Conservation (phyloP, 306 rosid genomes). For the Glycine tomentella region DNA sequence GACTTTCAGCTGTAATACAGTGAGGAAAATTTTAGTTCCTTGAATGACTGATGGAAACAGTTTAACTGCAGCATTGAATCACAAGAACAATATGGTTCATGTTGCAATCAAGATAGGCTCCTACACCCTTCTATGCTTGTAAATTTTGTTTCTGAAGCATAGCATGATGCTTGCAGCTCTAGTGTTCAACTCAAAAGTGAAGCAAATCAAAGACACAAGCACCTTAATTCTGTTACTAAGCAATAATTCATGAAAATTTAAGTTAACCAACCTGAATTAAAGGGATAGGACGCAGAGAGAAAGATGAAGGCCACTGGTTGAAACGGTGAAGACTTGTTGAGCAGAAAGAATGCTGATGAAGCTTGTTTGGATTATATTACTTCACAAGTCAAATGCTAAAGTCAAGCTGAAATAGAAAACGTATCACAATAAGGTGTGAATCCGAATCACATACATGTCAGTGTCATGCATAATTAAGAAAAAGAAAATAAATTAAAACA, state of each 20-base stretch:
- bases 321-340: conserved; percentile 40
- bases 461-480: conserved; percentile 38
- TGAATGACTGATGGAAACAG: neutral
- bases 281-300: conserved; percentile 32
- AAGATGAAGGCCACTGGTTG: conserved; percentile 25
- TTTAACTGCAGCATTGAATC: conserved; percentile 18
- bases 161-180: conserved; percentile 11
- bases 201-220: neutral
- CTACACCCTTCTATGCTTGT: conserved; percentile 4
- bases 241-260: conserved; percentile 37
- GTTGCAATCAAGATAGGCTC: conserved; percentile 33
- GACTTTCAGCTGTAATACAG: conserved; percentile 49
- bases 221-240: neutral
- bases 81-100: conserved; percentile 16
- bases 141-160: conserved; percentile 8
- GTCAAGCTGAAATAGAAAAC: conserved; percentile 55
- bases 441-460: conserved; percentile 45
- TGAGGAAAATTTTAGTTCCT: neutral
- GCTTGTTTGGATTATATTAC: conserved; percentile 53
- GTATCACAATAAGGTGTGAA: conserved; percentile 45
- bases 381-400: conserved; percentile 59
- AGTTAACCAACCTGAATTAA: conserved; percentile 50
- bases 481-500: neutral
- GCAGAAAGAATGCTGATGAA: conserved; percentile 41
- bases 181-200: neutral